phyloP scores from a whole-genome alignment of 257 asterid species.

The Lavandula angustifolia region DNA sequence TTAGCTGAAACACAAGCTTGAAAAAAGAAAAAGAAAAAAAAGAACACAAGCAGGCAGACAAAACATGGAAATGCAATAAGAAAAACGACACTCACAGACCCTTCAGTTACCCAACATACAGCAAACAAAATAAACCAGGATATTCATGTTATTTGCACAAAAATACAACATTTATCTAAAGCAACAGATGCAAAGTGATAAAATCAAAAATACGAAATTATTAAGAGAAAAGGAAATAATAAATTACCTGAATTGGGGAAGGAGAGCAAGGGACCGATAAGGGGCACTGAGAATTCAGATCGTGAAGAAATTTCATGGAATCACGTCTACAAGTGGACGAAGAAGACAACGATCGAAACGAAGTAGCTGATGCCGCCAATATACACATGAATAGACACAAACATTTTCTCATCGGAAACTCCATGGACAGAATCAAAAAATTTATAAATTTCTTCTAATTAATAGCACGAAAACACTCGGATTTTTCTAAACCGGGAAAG shows the following conservation, averaged over 20 bases:
- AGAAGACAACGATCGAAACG: constrained; percentile 25
- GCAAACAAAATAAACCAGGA: constrained; percentile 8
- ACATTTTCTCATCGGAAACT: constrained; percentile 35
- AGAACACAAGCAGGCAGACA: neutral
- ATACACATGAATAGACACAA: constrained; percentile 31
- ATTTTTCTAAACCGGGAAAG: constrained; percentile 4
- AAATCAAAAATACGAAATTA: neutral
- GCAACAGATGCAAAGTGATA: neutral
- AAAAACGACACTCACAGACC: constrained; percentile 15
- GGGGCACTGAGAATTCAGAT: constrained; percentile 46
- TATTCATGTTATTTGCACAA: neutral
- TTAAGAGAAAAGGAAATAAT: neutral
- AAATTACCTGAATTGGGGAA: constrained; percentile 40
- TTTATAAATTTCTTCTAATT: constrained; percentile 11
- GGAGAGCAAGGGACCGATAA: constrained; percentile 29
- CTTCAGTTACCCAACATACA: constrained; percentile 4
- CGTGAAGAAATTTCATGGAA: constrained; percentile 40
- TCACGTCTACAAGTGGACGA: constrained; percentile 30
- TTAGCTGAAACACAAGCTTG: constrained; percentile 1
- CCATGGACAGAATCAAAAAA: constrained; percentile 28
- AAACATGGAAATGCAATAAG: neutral
- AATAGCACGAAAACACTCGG: neutral
- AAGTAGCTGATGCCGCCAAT: constrained; percentile 36
- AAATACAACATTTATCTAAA: constrained; percentile 6
- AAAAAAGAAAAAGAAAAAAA: neutral